These are phyloP conservation scores for Dunaliella sp. DNA, from an alignment of 139 green algal species.

Conservation along the genomic window DNA sequence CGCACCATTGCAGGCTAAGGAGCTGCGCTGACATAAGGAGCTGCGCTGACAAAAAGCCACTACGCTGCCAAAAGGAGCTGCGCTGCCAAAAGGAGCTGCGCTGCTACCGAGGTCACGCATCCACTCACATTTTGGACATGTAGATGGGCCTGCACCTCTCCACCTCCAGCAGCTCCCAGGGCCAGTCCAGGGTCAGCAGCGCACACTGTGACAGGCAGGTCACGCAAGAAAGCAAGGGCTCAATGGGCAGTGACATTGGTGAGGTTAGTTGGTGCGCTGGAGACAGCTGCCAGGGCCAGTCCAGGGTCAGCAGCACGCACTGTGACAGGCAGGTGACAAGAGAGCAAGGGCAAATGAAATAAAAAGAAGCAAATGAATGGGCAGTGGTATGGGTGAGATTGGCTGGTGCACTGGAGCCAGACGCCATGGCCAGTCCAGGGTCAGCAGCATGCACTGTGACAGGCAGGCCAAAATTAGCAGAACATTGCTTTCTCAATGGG, in stretches of 20 bases:
- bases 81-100: too few relatives aligned
- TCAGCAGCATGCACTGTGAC: background rate
- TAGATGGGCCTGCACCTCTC: background rate
- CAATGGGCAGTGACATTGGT: background rate
- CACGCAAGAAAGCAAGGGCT: background rate
- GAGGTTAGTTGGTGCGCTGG: too few relatives aligned
- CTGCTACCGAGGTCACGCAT: too few relatives aligned
- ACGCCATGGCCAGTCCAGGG: slow-evolving; percentile 5
- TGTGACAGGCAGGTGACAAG: background rate
- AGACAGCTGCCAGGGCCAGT: slow-evolving; percentile 22
- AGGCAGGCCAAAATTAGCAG: background rate
- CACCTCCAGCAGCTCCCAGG: slow-evolving; percentile 33
- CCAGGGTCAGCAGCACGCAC: background rate
- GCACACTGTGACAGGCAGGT: background rate
- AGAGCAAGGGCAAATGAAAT: background rate
- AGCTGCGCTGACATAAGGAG: too few relatives aligned
- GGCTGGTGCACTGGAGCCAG: too few relatives aligned
- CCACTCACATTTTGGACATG: background rate
- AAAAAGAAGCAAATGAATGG: background rate
- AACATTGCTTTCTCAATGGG: background rate
- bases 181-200: background rate
- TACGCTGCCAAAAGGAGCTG: too few relatives aligned
- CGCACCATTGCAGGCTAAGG: too few relatives aligned
- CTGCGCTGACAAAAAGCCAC: too few relatives aligned
- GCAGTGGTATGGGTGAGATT: background rate